phyloP scores from a whole-genome alignment of 2,329 filamentous ascomycete species.

The Ophiostoma triangulosporum region DNA sequence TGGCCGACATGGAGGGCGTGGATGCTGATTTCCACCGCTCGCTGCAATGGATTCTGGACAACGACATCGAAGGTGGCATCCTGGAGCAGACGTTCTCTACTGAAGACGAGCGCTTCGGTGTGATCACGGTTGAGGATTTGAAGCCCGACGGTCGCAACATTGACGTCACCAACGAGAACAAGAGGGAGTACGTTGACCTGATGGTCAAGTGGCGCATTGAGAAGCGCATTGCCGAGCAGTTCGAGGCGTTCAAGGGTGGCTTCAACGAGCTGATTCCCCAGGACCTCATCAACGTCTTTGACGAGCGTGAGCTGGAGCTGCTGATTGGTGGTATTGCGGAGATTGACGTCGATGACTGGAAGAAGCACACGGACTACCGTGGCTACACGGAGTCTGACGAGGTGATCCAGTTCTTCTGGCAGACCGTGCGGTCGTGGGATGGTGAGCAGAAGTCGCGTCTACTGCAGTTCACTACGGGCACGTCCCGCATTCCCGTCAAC shows the following conservation, averaged over 20 bases:
- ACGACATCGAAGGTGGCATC: constrained; percentile 84
- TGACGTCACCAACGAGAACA: constrained; percentile 96
- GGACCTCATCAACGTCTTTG: constrained; percentile 95
- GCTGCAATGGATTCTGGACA: constrained; percentile 94
- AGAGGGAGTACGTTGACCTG: constrained; percentile 95
- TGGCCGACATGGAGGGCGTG: constrained; percentile 97
- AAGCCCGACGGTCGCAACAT: constrained; percentile 85
- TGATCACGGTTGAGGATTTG: constrained; percentile 84
- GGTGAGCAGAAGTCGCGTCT: constrained; percentile 95
- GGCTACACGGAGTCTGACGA: constrained; percentile 97
- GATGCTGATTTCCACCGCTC: constrained; percentile 96
- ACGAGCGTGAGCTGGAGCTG: constrained; percentile 91
- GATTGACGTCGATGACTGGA: constrained; percentile 99
- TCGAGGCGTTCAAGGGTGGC: constrained; percentile 91
- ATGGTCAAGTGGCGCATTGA: constrained; percentile 99
- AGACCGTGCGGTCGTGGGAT: constrained; percentile 92
- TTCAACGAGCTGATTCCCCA: constrained; percentile 96
- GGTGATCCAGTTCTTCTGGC: constrained; percentile 98
- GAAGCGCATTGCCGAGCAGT: constrained; percentile 96
- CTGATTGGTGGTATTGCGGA: constrained; percentile 98
- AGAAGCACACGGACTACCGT: constrained; percentile 99
- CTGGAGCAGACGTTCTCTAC: constrained; percentile 93
- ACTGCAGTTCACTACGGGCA: constrained; percentile 93
- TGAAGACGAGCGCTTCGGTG: constrained; percentile 93
- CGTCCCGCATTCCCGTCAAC: constrained; percentile 94